Percentiles rank a stretch among this genome's conserved stretches.
Evolutionary conservation across 78 protist genomes (phyloP).

Genomic region (Cavenderia fasciculata): DNA sequence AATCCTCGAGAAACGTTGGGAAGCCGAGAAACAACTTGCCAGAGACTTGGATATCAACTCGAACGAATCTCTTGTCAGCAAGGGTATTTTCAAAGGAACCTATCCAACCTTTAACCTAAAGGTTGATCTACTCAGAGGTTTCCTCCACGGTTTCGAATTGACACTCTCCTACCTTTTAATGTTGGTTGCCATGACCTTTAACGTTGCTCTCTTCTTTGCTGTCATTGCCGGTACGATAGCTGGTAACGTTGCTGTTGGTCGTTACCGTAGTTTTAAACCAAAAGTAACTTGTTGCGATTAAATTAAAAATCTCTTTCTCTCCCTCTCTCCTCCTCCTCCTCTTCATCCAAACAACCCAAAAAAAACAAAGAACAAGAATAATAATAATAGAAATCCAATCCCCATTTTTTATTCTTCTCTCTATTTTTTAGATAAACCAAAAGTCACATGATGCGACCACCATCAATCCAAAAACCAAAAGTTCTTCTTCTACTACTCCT

Average conservation of each 20-base stretch:
- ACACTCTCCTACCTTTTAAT: slow-evolving; percentile 36
- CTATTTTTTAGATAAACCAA: too few relatives aligned
- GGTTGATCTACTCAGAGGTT: slow-evolving; percentile 9
- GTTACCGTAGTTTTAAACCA: slow-evolving; percentile 58
- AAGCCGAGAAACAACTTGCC: background rate
- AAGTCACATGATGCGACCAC: too few relatives aligned
- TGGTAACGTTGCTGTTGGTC: slow-evolving; percentile 47
- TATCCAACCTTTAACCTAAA: background rate
- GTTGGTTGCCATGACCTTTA: slow-evolving; percentile 74
- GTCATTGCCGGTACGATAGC: slow-evolving; percentile 52
- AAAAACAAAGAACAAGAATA: too few relatives aligned
- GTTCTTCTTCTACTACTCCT: too few relatives aligned
- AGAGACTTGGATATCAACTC: background rate
- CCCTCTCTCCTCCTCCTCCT: too few relatives aligned
- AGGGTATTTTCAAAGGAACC: background rate
- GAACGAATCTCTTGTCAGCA: background rate
- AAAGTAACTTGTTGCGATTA: slow-evolving; percentile 52
- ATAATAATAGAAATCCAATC: too few relatives aligned
- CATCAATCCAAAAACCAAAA: too few relatives aligned
- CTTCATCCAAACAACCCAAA: too few relatives aligned
- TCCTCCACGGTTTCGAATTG: slow-evolving; percentile 43
- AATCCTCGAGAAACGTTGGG: slow-evolving; percentile 52
- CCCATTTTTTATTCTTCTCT: too few relatives aligned
- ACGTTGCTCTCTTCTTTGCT: slow-evolving; percentile 57
- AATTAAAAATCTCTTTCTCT: too few relatives aligned